Evolutionary conservation across 345 rosid genomes (phyloP), one percentile per base, ranked within the genome.

Genomic region (Melaleuca alternifolia): DNA sequence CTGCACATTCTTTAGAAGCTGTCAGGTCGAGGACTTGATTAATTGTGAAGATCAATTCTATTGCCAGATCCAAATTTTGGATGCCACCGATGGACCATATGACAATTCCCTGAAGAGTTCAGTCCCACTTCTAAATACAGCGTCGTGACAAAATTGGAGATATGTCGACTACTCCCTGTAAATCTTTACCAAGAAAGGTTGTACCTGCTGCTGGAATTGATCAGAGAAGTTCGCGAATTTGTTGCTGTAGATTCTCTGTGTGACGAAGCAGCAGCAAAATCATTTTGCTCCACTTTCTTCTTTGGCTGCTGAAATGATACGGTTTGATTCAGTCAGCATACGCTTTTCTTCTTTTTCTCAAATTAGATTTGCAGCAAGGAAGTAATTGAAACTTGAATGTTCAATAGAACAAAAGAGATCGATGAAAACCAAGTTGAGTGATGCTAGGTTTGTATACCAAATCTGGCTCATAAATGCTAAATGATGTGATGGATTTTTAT

Each of bases 1-100:
- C 85, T 92, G 85, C 88, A 28, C 91, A 50, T 97, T 97, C 89
- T 92, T 89, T 88, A 91, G 92, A 87, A 94, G 93, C 92, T 94
- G 97, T 92, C 28, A 26, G 75, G 16, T 54, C 21, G 84, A 75
- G 61, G 87, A 50, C 85, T 88, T 54, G 46, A 88, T 85, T 0
- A 88, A 89, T 83, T 85, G 59, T 85, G 92, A 92, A 48, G 90
- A 83, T 1, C 37, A 51, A 75, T 85, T 33, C 84, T 85, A 85
- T 50, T 83, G 87, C 88, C 62, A 87, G 85, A 87, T 92, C 87
- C 90, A 93, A 87, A 90, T 91, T 76, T 75, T 21, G 9, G 48
- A 51, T 53, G 85, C 62, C n/a, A 6, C 83, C 84, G 88, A 87
- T 33, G 93, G 90, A 81, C 84, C 51, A 33, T 28, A 48, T 51